Base-by-base conservation (phyloP, 2,329 filamentous ascomycete species). In the Celoporthe dispersa region DNA sequence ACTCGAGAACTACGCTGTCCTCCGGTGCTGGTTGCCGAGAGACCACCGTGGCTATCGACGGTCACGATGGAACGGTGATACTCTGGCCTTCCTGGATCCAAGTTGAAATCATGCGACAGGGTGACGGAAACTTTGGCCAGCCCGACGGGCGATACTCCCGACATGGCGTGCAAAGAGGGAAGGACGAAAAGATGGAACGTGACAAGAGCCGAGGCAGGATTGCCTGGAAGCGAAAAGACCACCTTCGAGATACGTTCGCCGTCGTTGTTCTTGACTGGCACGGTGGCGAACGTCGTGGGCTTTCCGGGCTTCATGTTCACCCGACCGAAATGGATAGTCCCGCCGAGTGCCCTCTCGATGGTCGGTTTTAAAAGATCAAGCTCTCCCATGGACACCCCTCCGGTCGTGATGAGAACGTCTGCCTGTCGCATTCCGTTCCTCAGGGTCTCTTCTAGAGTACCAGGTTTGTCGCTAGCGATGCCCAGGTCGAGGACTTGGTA, bases 301-400 rank as follows among this genome's bases (percentile, higher is more conserved):
- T 98, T 99, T 5, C 96, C 96, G 0, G 96, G 96, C 83, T 99
- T 99, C 96, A 99, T 98, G 68, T 91, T 88, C 2, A 99, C 96
- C 3, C 96, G 91, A 33, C 96, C 96, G 75, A 99, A 99, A 80
- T 98, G 96, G 74, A 99, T 97, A 0, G 91, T 96, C 9, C 96
- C 96, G 69, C 94, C 94, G 0, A 99, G 87, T 1, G 90, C 86
- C 57, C 95, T 91, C 83, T 98, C 96, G 75, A 99, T 93, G 0
- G 95, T 98, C 0, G 96, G 95, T 79, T 99, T 99, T 28, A 99
- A 88, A 9, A 99, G 90, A 80, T 99, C 96, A 2, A 98, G 89
- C 81, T 99, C 96, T 69, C 96, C 96, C 96, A 99, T 99, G 12
- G 93, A 97, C 28, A 98, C 96, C 63, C 96, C 96, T 31, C 96